Evolutionary conservation across 2,329 filamentous ascomycete species (phyloP), one percentile per base, ranked within the genome.

Genomic region (Colletotrichum orbiculare): DNA sequence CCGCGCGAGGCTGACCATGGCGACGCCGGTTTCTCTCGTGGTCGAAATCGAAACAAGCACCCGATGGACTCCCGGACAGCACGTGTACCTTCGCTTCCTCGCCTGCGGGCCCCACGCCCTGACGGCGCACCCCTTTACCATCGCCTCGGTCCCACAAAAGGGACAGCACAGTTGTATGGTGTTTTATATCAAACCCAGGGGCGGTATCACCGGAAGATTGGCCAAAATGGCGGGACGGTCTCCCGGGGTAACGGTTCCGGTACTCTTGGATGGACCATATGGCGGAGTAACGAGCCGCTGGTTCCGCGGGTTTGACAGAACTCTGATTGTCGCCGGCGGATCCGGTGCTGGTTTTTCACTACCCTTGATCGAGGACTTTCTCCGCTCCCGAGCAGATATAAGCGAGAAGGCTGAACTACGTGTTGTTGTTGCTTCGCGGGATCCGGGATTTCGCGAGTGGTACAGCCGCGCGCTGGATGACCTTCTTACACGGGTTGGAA

Each of bases 191-290:
- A 79, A 81, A 7, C 80, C 80, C 0, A 79, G 80, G 12, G 71
- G 77, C 0, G 86, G 86, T 0, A 67, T 88, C 8, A 89, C 86
- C 0, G 76, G 73, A 0, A 76, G 79, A 0, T 73, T 88, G 2
- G 78, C 79, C 4, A 75, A 71, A 0, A 59, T 79, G 6, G 81
- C 81, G 0, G 53, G 66, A 6, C 73, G 77, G 37, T 70, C 73
- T 10, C 78, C 85, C 0, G 76, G 73, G 0, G 59, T 69, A 0
- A 68, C 72, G 0, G 73, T 85, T 1, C 76, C 77, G 0, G 82
- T 89, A 0, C 71, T 87, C 1, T 66, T 89, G 1, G 87, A 89
- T 45, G 87, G 87, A 0, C 87, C 87, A 0, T 89, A 89, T 61
- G 85, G 87, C 0, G 86, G 86, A 0, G 71, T 86, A 15, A 73